Base-by-base conservation (phyloP, 306 rosid genomes). In the Vachellia pachyceras region DNA sequence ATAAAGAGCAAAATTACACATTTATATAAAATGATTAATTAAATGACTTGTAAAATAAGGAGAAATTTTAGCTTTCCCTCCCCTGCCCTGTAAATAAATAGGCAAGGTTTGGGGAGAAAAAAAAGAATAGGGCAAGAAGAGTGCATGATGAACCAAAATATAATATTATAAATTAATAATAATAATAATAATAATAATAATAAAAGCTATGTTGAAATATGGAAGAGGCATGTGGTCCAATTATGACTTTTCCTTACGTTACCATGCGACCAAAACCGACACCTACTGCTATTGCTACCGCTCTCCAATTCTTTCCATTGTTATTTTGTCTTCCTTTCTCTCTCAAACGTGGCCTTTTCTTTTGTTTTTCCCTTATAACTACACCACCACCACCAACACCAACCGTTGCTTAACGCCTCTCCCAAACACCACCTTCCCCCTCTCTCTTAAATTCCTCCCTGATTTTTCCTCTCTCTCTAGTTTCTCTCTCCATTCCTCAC, bases 351-450 rank as follows among this genome's bases (percentile, higher is more conserved):
- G 57, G 35, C 73, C 10, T 36, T 57, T 22, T 50, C 11, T 39
- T 60, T 23, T 61, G 63, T 7, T 64, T 25, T 61, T 45, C 70
- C 74, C 73, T 46, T 35, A 67, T 78, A 83, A 76, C 86, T 0
- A 25, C 14, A 58, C 65, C 65, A 58, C 15, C n/a, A n/a, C n/a
- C 36, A 9, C 35, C 65, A 22, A 23, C 1, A 55, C 2, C 15
- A 22, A 23, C 66, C 82, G 87, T 85, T 87, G 88, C 93, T 84
- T 86, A 83, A 86, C 85, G 89, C 90, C 78, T 50, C 78, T 45
- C 65, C 79, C 78, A 79, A 50, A n/a, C n/a, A n/a, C n/a, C 77
- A 69, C 71, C 72, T 73, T 82, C 57, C 81, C 54, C 74, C 85
- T 42, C 80, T 54, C 86, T 77, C 84, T 55, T 44, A 25, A 77